A percentile compares a stretch with the other conserved stretches of the same genome.
Conservation (phyloP, 305 asterid species). For the Salvia sclarea region DNA sequence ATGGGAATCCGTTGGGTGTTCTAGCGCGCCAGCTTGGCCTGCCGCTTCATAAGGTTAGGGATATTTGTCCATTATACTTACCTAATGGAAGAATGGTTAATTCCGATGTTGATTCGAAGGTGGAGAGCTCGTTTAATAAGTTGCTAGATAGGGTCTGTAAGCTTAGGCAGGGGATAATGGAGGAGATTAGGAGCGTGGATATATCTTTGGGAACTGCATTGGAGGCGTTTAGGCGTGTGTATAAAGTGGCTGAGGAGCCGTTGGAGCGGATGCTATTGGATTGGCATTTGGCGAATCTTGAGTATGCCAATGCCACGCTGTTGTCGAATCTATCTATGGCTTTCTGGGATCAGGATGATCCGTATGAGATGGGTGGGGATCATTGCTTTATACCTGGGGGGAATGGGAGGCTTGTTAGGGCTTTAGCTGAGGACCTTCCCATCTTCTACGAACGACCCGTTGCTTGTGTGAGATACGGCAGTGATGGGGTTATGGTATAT, state of each 20-base stretch:
- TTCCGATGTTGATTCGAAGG: slow-evolving; percentile 79
- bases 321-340: slow-evolving; percentile 93
- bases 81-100: slow-evolving; percentile 85
- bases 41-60: slow-evolving; percentile 96
- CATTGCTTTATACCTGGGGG: slow-evolving; percentile 98
- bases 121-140: slow-evolving; percentile 81
- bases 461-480: slow-evolving; percentile 67
- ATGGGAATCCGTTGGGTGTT: slow-evolving; percentile 93
- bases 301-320: slow-evolving; percentile 90
- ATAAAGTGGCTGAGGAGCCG: slow-evolving; percentile 85
- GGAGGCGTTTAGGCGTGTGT: slow-evolving; percentile 82
- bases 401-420: slow-evolving; percentile 80
- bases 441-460: slow-evolving; percentile 65
- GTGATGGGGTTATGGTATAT: slow-evolving; percentile 73
- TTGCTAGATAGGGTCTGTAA: slow-evolving; percentile 94
- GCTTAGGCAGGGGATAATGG: slow-evolving; percentile 89
- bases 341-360: slow-evolving; percentile 98
- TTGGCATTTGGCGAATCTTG: slow-evolving; percentile 99
- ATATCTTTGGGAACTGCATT: slow-evolving; percentile 79
- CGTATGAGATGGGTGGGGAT: slow-evolving; percentile 98
- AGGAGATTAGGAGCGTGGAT: slow-evolving; percentile 76
- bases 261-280: slow-evolving; percentile 85
- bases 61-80: slow-evolving; percentile 82
- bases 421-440: slow-evolving; percentile 86
- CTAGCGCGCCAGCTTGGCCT: slow-evolving; percentile 82